Evolutionary conservation across 495 filamentous ascomycete species (phyloP).

Genomic region (Penicillium flavigenum): DNA sequence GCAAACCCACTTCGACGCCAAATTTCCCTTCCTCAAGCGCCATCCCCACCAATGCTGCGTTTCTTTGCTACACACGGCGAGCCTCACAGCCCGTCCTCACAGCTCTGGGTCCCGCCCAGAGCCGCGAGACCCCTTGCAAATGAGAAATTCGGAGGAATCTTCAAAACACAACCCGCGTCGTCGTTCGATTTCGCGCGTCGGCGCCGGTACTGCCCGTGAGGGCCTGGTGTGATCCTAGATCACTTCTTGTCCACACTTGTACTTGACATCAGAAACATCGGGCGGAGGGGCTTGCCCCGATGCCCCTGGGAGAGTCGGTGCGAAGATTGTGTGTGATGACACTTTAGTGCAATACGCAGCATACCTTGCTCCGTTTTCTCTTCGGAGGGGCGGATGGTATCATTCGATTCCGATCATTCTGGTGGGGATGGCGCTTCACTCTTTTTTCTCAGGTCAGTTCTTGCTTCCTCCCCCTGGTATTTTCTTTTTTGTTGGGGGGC

Average conservation of each 20-base stretch:
- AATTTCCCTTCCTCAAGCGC: slow-evolving; percentile 63
- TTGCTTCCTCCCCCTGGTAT: slow-evolving; percentile 12
- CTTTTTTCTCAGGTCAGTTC: slow-evolving; percentile 62
- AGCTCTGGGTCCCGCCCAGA: slow-evolving; percentile 9
- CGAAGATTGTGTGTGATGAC: slow-evolving; percentile 86
- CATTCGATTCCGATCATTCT: slow-evolving; percentile 99
- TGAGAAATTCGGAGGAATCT: slow-evolving; percentile 99
- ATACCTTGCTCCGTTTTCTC: slow-evolving; percentile 52
- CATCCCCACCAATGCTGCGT: slow-evolving; percentile 97
- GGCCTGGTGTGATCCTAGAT: slow-evolving; percentile 75
- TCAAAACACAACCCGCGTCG: slow-evolving; percentile 57
- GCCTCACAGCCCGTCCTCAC: slow-evolving; percentile 29
- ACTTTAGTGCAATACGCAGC: slow-evolving; percentile 99
- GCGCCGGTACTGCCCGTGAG: slow-evolving; percentile 74
- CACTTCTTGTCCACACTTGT: slow-evolving; percentile 64
- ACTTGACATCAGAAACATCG: slow-evolving; percentile 99
- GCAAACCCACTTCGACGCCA: slow-evolving; percentile 20
- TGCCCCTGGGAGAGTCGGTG: slow-evolving; percentile 85
- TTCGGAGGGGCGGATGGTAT: slow-evolving; percentile 54
- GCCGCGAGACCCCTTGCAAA: slow-evolving; percentile 63
- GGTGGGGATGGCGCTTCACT: slow-evolving; percentile 78
- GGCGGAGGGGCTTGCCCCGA: slow-evolving; percentile 29
- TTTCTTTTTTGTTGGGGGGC: slow-evolving; percentile 15
- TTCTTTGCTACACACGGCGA: slow-evolving; percentile 96
- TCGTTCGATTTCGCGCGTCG: slow-evolving; percentile 25